Conservation (phyloP, 177 flowering plant species). For the Vitis hybrid region DNA sequence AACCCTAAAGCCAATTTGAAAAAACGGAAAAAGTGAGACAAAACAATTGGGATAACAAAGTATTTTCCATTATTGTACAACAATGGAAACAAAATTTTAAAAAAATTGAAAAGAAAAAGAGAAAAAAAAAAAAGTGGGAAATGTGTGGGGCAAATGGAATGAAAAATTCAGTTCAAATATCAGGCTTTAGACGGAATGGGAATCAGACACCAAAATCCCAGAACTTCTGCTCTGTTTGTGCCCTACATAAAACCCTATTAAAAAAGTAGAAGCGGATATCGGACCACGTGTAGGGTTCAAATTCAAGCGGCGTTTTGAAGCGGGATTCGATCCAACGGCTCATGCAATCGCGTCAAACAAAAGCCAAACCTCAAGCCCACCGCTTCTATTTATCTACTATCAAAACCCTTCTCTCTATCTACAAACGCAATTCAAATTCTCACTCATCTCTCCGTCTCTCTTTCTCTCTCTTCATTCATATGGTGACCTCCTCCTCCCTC, state of each 20-base stretch:
- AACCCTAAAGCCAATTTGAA: no score
- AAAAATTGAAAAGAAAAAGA: background rate
- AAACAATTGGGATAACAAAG: no score
- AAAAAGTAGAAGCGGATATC: background rate
- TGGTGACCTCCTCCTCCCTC: background rate
- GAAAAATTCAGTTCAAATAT: no score
- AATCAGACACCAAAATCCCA: no score
- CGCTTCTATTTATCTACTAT: background rate
- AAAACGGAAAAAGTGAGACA: no score
- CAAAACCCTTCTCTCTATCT: background rate
- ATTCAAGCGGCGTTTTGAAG: constrained; percentile 2
- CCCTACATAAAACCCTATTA: no score
- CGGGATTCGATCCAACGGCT: constrained; percentile 2
- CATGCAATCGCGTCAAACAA: constrained; percentile 3
- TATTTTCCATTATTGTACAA: no score
- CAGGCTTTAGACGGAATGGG: no score
- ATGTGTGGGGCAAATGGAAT: no score
- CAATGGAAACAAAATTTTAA: no score
- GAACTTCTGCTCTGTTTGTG: no score
- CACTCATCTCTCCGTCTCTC: background rate
- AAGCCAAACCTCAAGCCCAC: constrained; percentile 1
- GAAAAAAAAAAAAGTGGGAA: background rate
- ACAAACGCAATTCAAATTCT: background rate
- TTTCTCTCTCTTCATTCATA: background rate
- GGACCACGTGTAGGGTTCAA: background rate